Conservation (phyloP, 495 filamentous ascomycete species). For the Paragyromitra xinjiangensis region DNA sequence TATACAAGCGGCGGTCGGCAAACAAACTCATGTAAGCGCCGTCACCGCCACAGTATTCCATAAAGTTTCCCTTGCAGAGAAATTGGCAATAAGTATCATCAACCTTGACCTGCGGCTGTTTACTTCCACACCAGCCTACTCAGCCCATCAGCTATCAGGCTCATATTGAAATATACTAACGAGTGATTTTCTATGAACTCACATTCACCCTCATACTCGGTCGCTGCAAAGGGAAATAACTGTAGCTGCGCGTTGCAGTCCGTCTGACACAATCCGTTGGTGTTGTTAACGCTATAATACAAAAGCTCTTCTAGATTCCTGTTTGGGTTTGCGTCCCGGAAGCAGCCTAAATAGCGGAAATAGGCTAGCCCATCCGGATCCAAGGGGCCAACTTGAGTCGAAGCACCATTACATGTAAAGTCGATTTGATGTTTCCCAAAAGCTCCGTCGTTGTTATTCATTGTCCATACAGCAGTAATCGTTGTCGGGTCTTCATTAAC, state of each 20-base stretch:
- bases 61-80: slow-evolving; percentile 58
- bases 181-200: slow-evolving; percentile 30
- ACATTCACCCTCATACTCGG: slow-evolving; percentile 59
- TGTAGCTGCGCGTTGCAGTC: slow-evolving; percentile 41
- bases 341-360: slow-evolving; percentile 59
- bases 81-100: slow-evolving; percentile 58
- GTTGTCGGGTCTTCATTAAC: slow-evolving; percentile 58
- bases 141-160: neutral
- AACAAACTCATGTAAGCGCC: slow-evolving; percentile 61
- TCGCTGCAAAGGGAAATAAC: slow-evolving; percentile 56
- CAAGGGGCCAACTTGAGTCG: slow-evolving; percentile 55
- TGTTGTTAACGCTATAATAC: slow-evolving; percentile 54
- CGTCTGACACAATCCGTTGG: slow-evolving; percentile 56
- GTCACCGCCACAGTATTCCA: slow-evolving; percentile 61
- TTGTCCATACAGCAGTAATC: slow-evolving; percentile 52
- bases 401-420: slow-evolving; percentile 56
- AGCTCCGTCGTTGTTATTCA: slow-evolving; percentile 59
- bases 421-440: slow-evolving; percentile 58
- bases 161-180: neutral
- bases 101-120: slow-evolving; percentile 51
- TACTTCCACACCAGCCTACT: slow-evolving; percentile 60
- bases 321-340: slow-evolving; percentile 55
- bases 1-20: slow-evolving; percentile 57
- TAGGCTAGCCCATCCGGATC: slow-evolving; percentile 36
- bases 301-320: slow-evolving; percentile 55